A percentile compares a stretch with the other conserved stretches of the same genome.
phyloP scores from a whole-genome alignment of 768 basidiomycete species.

The Rhizopogon vesiculosus region DNA sequence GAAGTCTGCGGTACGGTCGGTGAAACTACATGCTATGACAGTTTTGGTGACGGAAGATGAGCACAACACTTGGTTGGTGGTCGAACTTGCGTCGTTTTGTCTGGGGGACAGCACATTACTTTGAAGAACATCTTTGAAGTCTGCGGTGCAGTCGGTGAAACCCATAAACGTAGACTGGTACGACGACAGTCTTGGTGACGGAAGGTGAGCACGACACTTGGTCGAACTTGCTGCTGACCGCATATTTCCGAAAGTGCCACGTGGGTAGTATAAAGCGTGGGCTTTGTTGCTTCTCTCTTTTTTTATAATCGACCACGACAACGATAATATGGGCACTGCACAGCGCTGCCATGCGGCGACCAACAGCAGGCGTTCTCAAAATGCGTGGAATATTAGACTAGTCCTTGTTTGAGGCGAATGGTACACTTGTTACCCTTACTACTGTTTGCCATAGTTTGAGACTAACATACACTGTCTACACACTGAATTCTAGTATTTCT shows the following conservation, averaged over 20 bases:
- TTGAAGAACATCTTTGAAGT: conserved; percentile 50
- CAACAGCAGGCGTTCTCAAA: conserved; percentile 16
- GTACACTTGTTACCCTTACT: conserved; percentile 36
- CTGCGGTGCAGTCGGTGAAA: conserved; percentile 52
- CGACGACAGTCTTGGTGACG: conserved; percentile 1
- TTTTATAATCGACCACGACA: conserved; percentile 17
- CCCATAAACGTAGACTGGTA: conserved; percentile 37
- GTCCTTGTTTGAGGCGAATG: conserved; percentile 76
- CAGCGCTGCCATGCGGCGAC: conserved; percentile 4
- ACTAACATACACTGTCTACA: conserved; percentile 22
- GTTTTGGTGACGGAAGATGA: conserved; percentile 2
- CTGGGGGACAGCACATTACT: conserved; percentile 37
- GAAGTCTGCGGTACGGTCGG: conserved; percentile 62
- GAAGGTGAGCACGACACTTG: not conserved
- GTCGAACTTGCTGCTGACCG: not conserved
- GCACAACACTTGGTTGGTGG: not conserved
- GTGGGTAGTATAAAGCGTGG: conserved; percentile 14
- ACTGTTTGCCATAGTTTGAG: conserved; percentile 60
- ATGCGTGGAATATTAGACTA: conserved; percentile 30
- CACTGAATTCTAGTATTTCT: conserved; percentile 23
- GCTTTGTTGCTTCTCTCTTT: conserved; percentile 3
- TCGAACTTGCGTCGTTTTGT: conserved; percentile 40
- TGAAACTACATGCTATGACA: conserved; percentile 41
- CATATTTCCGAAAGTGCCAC: conserved; percentile 11
- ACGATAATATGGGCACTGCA: conserved; percentile 15